Conservation (phyloP, 2,329 filamentous ascomycete species). For the Sporothrix inflata region DNA sequence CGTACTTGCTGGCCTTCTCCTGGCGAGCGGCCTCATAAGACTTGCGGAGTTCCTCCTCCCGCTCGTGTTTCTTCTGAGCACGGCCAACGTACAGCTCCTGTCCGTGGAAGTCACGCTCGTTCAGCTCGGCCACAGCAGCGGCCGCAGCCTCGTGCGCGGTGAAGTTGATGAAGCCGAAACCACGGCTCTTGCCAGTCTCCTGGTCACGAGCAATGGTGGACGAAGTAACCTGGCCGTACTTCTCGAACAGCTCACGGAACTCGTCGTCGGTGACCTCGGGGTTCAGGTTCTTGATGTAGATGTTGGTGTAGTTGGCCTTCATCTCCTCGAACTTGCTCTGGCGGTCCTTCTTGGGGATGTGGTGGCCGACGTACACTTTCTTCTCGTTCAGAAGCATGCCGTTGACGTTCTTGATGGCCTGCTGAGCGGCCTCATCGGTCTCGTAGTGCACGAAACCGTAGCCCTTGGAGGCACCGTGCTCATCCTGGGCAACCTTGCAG, state of each 20-base stretch:
- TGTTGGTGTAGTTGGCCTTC: slow-evolving; percentile 99
- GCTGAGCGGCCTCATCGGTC: slow-evolving; percentile 93
- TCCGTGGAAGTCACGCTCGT: slow-evolving; percentile 87
- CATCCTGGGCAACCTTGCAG: slow-evolving; percentile 99
- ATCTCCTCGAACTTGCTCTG: slow-evolving; percentile 99
- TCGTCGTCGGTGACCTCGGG: slow-evolving; percentile 85
- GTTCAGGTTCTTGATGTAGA: slow-evolving; percentile 99
- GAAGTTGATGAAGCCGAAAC: slow-evolving; percentile 96
- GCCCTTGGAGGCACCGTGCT: slow-evolving; percentile 94
- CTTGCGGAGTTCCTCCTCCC: slow-evolving; percentile 98
- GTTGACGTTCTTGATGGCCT: slow-evolving; percentile 99
- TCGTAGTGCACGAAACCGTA: slow-evolving; percentile 99
- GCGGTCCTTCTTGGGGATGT: slow-evolving; percentile 99
- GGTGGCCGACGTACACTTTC: slow-evolving; percentile 99
- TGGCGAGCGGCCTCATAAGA: slow-evolving; percentile 97
- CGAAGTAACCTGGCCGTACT: slow-evolving; percentile 91
- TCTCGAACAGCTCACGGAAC: slow-evolving; percentile 91
- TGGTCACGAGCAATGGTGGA: slow-evolving; percentile 87
- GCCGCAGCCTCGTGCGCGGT: slow-evolving; percentile 85
- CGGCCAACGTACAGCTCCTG: slow-evolving; percentile 98
- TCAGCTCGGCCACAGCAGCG: slow-evolving; percentile 87
- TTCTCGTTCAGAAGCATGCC: slow-evolving; percentile 99
- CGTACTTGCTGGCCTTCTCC: slow-evolving; percentile 99
- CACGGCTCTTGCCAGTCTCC: slow-evolving; percentile 86
- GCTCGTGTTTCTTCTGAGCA: slow-evolving; percentile 98